Evolutionary conservation across 371 early-diverging fungal species (phyloP).

Genomic region (Mortierella sp.): DNA sequence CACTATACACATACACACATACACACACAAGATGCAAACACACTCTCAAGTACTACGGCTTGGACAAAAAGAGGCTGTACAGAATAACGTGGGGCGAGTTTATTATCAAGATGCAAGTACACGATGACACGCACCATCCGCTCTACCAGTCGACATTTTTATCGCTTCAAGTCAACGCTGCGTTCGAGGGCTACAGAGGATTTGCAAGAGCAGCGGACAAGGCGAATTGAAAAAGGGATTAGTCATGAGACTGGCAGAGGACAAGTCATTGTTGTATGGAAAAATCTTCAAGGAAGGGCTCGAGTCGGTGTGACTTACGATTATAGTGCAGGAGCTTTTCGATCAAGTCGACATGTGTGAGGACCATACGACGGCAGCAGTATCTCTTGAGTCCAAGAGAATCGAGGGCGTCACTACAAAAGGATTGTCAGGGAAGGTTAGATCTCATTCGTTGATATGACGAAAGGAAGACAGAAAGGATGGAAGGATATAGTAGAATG

Average conservation of each 20-base stretch:
- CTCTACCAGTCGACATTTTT: conserved; percentile 2
- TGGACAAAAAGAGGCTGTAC: too few relatives aligned
- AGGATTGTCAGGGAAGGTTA: not conserved
- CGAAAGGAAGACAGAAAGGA: too few relatives aligned
- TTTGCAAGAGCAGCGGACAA: not conserved
- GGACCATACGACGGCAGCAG: conserved; percentile 99
- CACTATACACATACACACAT: too few relatives aligned
- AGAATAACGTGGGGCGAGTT: too few relatives aligned
- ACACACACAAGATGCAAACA: too few relatives aligned
- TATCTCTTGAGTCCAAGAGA: conserved; percentile 95
- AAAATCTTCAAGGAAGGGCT: too few relatives aligned
- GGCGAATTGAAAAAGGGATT: not conserved
- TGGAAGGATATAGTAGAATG: too few relatives aligned
- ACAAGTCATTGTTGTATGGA: too few relatives aligned
- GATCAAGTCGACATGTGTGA: conserved; percentile 99
- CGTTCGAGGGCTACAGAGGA: conserved; percentile 43
- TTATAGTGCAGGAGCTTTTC: conserved; percentile 98
- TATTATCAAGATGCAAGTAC: too few relatives aligned
- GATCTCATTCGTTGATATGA: not conserved
- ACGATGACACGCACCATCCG: too few relatives aligned
- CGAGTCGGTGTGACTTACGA: conserved; percentile 63
- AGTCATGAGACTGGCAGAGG: not conserved
- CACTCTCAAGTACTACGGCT: too few relatives aligned
- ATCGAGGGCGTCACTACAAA: conserved; percentile 87
- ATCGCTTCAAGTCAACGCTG: conserved; percentile 53